Evolutionary conservation across 768 basidiomycete genomes (phyloP), one percentile per base, ranked within the genome.

Genomic region (Tylopilus balloui): DNA sequence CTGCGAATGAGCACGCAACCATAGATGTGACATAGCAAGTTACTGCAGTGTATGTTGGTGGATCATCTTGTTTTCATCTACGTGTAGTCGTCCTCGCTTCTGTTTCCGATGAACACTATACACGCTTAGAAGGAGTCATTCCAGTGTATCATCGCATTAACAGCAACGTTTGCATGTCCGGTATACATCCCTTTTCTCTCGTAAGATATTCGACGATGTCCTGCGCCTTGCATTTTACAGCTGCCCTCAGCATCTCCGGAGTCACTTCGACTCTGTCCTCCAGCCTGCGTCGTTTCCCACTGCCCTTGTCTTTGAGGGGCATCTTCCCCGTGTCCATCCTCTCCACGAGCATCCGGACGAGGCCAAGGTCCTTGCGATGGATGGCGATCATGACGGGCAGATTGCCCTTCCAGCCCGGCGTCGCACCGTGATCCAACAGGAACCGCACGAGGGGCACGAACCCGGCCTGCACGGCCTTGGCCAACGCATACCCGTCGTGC

Each of bases 281-380:
- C 37, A 86, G 53, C 61, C 69, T 78, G 49, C 78, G 69, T 47
- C 73, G 71, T 65, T 86, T 86, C 39, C 58, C 51, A 47, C 42
- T 56, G 36, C 52, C 47, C 48, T 32, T 50, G 55, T 32, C 21
- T 42, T 50, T 62, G 50, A 42, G 56, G 55, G 57, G 56, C 45
- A 58, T 70, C 60, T 27, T 31, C 28, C 25, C 41, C 24, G 20
- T 37, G 8, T 71, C 66, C 20, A 63, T 59, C n/a, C 78, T 71
- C 60, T 92, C 87, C 41, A 96, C 75, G n/a, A 97, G 76, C 65
- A 88, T 63, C 60, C 77, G 81, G 34, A 96, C 84, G 38, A 93
- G 69, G 0, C 63, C 51, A 9, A 93, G 68, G 51, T 91, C 80
- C 52, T 77, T 79, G 56, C 78, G 79, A 34, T 78, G 76, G 43